Evolutionary conservation across 768 basidiomycete genomes (phyloP).

Genomic region (Hemileccinum impolitum): DNA sequence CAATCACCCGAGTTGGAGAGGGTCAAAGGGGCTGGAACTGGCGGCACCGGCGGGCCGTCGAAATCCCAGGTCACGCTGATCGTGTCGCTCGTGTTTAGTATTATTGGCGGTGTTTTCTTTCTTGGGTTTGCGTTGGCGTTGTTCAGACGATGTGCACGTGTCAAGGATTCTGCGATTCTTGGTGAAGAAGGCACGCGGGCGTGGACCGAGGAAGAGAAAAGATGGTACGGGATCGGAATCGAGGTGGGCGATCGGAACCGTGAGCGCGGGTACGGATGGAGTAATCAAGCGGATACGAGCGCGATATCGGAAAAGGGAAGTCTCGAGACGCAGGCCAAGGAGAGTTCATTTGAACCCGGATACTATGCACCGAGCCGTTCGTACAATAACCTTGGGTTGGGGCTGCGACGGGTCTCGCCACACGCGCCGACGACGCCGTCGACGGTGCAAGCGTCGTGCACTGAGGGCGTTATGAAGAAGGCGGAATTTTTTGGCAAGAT

Average conservation of each 20-base stretch:
- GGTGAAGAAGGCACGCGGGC: conserved; percentile 57
- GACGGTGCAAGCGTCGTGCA: conserved; percentile 29
- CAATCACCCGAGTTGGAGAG: conserved; percentile 39
- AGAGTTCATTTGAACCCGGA: conserved; percentile 13
- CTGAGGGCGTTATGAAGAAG: conserved; percentile 65
- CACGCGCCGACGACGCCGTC: conserved; percentile 41
- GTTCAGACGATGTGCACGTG: conserved; percentile 52
- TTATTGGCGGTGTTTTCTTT: conserved; percentile 55
- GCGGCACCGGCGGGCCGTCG: conserved; percentile 40
- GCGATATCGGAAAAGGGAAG: conserved; percentile 31
- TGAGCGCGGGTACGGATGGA: conserved; percentile 32
- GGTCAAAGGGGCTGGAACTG: conserved; percentile 33
- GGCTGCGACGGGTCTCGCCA: conserved; percentile 48
- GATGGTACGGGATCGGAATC: conserved; percentile 60
- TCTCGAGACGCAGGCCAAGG: conserved; percentile 25
- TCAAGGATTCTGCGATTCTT: conserved; percentile 57
- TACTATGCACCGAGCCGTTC: conserved; percentile 8
- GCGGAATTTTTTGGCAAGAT: conserved; percentile 64
- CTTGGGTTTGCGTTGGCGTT: conserved; percentile 54
- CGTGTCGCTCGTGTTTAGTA: conserved; percentile 57
- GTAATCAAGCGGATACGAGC: conserved; percentile 26
- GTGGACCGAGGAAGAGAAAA: conserved; percentile 63
- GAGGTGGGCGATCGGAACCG: conserved; percentile 14
- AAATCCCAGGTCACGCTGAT: conserved; percentile 54
- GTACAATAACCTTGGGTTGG: conserved; percentile 37